Base-by-base conservation (phyloP, 805 yeast genomes). In the Tetrapisispora fleetii region DNA sequence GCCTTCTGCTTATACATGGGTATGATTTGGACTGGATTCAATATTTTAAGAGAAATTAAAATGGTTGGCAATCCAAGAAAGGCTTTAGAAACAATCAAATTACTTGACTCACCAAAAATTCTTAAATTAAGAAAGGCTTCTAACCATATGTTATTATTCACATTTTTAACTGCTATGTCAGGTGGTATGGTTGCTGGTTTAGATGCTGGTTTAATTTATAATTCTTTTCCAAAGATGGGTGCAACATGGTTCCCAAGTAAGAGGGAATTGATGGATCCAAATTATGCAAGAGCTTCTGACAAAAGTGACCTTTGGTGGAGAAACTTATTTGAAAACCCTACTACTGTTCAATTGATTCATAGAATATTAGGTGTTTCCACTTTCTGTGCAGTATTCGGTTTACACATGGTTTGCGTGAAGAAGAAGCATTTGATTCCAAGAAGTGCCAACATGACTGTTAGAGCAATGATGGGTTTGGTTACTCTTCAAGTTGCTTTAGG, bases 141-240 rank as follows among this genome's bases (percentile, higher is more conserved):
- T 1, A 50, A 68, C 10, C 83, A 74, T 0, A 67, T 93, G 38
- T 70, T 87, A 30, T 80, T 72, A 2, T 68, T 91, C 47, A 83
- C 91, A 1, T 91, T 89, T 58, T 50, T 83, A 38, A 93, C 99
- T 18, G 96, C 97, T 17, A 85, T 93, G 95, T 79, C 95, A 11
- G 99, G 99, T 52, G 97, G 96, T 16, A 80, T 93, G 75, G 99
- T 93, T 41, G 99, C 99, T 16, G 99, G 99, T 9, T 73, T 93
- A 48, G 99, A 93, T 68, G 99, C 99, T 2, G 99, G 99, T 45
- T 73, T 90, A 67, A 89, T 93, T 55, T 93, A 93, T 68, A 93
- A 93, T 67, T 83, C 95, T 4, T 93, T 89, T 77, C 99, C 99
- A 32, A 85, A 83, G 58, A 93, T 93, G 99, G 98, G 98, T 39